Percentiles rank a stretch among this genome's conserved stretches.
phyloP scores from a whole-genome alignment of 305 asterid species.

The Caryopteris hybrid region DNA sequence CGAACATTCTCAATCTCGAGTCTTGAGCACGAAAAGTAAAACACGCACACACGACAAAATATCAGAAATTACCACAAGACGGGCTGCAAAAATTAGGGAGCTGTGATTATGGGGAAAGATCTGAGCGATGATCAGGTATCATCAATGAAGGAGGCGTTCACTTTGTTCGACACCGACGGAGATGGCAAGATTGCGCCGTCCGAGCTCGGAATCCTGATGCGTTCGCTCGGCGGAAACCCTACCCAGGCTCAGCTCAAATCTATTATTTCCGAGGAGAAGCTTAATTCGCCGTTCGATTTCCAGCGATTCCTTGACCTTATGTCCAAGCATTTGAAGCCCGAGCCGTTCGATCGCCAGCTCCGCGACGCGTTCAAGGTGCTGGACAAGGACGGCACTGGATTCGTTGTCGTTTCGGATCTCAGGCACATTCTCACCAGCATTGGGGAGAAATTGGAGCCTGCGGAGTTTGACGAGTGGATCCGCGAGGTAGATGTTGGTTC shows the following conservation, averaged over 20 bases:
- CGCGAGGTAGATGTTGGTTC: slow-evolving; percentile 96
- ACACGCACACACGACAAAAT: no score
- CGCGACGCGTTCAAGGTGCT: slow-evolving; percentile 96
- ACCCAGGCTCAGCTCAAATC: slow-evolving; percentile 89
- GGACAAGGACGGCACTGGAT: slow-evolving; percentile 80
- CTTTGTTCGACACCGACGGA: slow-evolving; percentile 86
- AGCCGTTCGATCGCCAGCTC: slow-evolving; percentile 94
- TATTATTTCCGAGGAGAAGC: slow-evolving; percentile 62
- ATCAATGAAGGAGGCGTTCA: slow-evolving; percentile 94
- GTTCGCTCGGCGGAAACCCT: slow-evolving; percentile 94
- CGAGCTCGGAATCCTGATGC: slow-evolving; percentile 95
- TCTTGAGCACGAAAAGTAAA: no score
- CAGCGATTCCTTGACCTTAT: slow-evolving; percentile 74
- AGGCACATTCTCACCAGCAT: slow-evolving; percentile 88
- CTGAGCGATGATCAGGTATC: slow-evolving; percentile 84
- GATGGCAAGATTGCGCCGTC: slow-evolving; percentile 94
- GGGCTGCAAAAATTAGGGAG: no score
- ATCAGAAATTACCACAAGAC: no score
- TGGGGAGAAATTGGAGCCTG: slow-evolving; percentile 89
- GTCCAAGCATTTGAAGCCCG: slow-evolving; percentile 91
- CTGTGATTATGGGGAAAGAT: slow-evolving; percentile 99
- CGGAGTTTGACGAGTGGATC: slow-evolving; percentile 99
- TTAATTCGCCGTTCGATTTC: slow-evolving; percentile 72
- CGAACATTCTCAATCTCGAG: no score
- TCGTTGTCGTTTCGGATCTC: slow-evolving; percentile 83